phyloP scores from a whole-genome alignment of 495 filamentous ascomycete species.

The Penicillium goetzii region DNA sequence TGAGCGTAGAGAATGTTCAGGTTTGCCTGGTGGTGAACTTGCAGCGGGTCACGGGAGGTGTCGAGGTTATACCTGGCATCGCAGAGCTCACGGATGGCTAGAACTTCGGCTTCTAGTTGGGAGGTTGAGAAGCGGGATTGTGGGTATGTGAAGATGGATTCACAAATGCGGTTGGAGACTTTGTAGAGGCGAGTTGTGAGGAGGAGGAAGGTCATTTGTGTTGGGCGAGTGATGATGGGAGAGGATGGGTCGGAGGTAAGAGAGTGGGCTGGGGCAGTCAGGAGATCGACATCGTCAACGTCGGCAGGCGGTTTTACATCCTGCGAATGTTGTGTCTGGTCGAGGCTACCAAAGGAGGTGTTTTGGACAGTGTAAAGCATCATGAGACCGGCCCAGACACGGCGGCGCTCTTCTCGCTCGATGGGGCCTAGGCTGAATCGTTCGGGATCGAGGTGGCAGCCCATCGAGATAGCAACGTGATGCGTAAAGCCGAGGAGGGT shows the following conservation, averaged over 20 bases:
- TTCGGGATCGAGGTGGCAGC: slow-evolving; percentile 53
- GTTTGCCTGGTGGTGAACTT: slow-evolving; percentile 46
- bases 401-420: slow-evolving; percentile 51
- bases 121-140: slow-evolving; percentile 32
- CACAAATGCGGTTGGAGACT: slow-evolving; percentile 47
- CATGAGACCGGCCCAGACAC: slow-evolving; percentile 51
- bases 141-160: slow-evolving; percentile 42
- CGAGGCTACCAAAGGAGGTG: slow-evolving; percentile 37
- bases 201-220: slow-evolving; percentile 54
- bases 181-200: slow-evolving; percentile 47
- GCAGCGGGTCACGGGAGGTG: slow-evolving; percentile 31
- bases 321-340: slow-evolving; percentile 32
- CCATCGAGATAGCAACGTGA: slow-evolving; percentile 52
- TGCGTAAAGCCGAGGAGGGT: slow-evolving; percentile 49
- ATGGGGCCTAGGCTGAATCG: slow-evolving; percentile 45
- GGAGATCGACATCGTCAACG: slow-evolving; percentile 50
- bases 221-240: slow-evolving; percentile 38
- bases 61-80: slow-evolving; percentile 43
- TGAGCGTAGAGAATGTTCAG: slow-evolving; percentile 52
- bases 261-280: slow-evolving; percentile 29
- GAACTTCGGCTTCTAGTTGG: slow-evolving; percentile 45
- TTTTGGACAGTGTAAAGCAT: slow-evolving; percentile 52
- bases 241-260: slow-evolving; percentile 19
- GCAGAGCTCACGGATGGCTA: slow-evolving; percentile 42
- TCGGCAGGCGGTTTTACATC: slow-evolving; percentile 49